phyloP scores from a whole-genome alignment of 768 basidiomycete genomes.

The Mycena crocata region DNA sequence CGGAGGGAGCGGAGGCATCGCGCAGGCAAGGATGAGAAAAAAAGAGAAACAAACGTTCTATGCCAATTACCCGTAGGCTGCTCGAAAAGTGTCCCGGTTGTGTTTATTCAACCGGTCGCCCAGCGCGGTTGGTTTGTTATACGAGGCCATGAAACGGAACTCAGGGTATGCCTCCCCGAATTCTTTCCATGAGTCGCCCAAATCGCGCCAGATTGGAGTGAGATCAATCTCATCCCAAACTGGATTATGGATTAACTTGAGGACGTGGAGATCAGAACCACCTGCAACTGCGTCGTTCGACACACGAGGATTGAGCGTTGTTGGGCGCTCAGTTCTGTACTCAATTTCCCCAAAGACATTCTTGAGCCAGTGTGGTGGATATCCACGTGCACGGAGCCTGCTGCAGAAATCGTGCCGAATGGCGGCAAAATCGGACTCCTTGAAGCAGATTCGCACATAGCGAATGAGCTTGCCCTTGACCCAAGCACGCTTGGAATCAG shows the following conservation, averaged over 20 bases:
- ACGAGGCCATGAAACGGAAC: conserved; percentile 17
- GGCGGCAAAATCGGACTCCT: conserved; percentile 17
- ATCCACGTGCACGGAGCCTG: conserved; percentile 9
- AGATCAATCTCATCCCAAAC: conserved; percentile 19
- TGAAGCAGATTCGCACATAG: conserved; percentile 16
- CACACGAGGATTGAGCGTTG: conserved; percentile 5
- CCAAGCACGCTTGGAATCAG: conserved; percentile 7
- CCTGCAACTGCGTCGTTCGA: not conserved
- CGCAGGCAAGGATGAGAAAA: not conserved
- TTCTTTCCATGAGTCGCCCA: conserved; percentile 16
- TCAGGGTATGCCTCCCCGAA: conserved; percentile 16
- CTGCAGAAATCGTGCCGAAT: not conserved
- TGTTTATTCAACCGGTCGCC: conserved; percentile 14
- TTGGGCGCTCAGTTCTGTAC: conserved; percentile 20
- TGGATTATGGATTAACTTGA: conserved; percentile 26
- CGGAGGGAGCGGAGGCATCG: not conserved
- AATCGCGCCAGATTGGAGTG: conserved; percentile 14
- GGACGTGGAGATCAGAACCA: conserved; percentile 16
- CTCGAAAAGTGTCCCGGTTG: conserved; percentile 11
- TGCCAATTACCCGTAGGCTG: not conserved
- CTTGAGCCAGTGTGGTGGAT: conserved; percentile 5
- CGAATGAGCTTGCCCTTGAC: too few species aligned
- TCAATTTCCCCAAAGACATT: conserved; percentile 16
- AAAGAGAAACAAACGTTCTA: conserved; percentile 16
- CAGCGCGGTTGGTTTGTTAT: conserved; percentile 21